Percentiles rank a stretch among this genome's conserved stretches.
phyloP scores from a whole-genome alignment of 768 basidiomycete species.

The Mycena epipterygia region DNA sequence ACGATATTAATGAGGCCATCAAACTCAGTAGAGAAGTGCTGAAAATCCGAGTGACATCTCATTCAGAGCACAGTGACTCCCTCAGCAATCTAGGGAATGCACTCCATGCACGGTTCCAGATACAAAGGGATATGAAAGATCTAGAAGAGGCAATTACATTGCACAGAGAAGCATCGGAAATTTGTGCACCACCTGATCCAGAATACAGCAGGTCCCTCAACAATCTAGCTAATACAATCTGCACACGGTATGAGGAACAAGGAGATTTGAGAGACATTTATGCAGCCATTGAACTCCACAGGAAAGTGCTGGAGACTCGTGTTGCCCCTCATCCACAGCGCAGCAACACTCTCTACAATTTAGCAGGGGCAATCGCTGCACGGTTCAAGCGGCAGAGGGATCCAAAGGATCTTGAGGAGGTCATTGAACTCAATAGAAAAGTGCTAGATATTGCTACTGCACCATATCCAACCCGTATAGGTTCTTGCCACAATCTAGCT shows the following conservation, averaged over 20 bases:
- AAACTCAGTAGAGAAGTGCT: slow-evolving; percentile 38
- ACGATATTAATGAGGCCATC: slow-evolving; percentile 44
- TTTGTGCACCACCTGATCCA: slow-evolving; percentile 33
- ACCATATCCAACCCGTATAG: slow-evolving; percentile 1
- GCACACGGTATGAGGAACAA: slow-evolving; percentile 40
- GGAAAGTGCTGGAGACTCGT: slow-evolving; percentile 40
- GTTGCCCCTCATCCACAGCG: slow-evolving; percentile 35
- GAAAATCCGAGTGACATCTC: slow-evolving; percentile 33
- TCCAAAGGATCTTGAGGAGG: slow-evolving; percentile 34
- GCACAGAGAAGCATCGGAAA: slow-evolving; percentile 36
- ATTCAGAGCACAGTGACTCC: neutral
- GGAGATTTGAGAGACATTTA: slow-evolving; percentile 42
- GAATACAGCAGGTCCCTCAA: neutral
- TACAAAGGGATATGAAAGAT: slow-evolving; percentile 42
- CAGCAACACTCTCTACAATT: slow-evolving; percentile 1
- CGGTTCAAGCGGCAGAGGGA: slow-evolving; percentile 39
- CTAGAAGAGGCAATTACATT: slow-evolving; percentile 43
- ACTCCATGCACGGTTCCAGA: slow-evolving; percentile 39
- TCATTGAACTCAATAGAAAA: slow-evolving; percentile 26
- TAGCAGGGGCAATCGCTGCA: neutral
- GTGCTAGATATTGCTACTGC: slow-evolving; percentile 29
- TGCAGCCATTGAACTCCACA: slow-evolving; percentile 39
- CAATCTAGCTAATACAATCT: slow-evolving; percentile 38
- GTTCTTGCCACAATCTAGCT: slow-evolving; percentile 32
- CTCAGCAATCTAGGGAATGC: slow-evolving; percentile 35